Percentiles rank a stretch among this genome's conserved stretches.
These are phyloP conservation scores for Ophiostoma ulmi DNA, from an alignment of 2,329 filamentous ascomycete species.

Conservation along the genomic window DNA sequence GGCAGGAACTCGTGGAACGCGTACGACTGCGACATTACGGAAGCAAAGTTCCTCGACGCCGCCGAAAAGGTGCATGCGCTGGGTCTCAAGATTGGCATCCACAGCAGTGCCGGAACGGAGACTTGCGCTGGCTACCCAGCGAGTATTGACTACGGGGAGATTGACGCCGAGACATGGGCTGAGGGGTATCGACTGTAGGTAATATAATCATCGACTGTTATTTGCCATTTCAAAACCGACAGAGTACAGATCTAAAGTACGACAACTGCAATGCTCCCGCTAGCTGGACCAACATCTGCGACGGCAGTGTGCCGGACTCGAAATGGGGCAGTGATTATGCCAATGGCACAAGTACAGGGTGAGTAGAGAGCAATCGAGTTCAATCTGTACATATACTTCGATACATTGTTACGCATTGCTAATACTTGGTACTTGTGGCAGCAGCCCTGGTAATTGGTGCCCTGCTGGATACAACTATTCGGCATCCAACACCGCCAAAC, in stretches of 20 bases:
- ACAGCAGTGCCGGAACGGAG: conserved; percentile 45
- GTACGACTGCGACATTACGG: conserved; percentile 47
- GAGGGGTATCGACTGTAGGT: conserved; percentile 53
- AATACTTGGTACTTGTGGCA: neutral
- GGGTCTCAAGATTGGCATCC: conserved; percentile 60
- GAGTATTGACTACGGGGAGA: conserved; percentile 50
- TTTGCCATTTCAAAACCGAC: neutral
- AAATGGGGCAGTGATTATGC: conserved; percentile 7
- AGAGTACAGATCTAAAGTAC: conserved; percentile 46
- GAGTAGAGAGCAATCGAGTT: neutral
- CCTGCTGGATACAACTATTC: conserved; percentile 45
- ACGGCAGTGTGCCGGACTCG: conserved; percentile 18
- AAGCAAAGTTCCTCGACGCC: conserved; percentile 44
- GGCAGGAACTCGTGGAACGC: conserved; percentile 53
- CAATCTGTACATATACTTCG: neutral
- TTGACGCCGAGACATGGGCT: conserved; percentile 55
- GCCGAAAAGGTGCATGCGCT: conserved; percentile 49
- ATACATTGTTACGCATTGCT: neutral
- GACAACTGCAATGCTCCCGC: conserved; percentile 45
- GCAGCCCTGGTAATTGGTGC: neutral
- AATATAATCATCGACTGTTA: neutral
- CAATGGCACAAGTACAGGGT: conserved; percentile 14
- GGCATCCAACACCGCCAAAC: conserved; percentile 39
- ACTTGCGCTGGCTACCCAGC: conserved; percentile 56
- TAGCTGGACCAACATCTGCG: conserved; percentile 23